These are phyloP conservation scores for Cercospora sojina DNA, from an alignment of 2,329 filamentous ascomycete genomes.

Conservation along the genomic window DNA sequence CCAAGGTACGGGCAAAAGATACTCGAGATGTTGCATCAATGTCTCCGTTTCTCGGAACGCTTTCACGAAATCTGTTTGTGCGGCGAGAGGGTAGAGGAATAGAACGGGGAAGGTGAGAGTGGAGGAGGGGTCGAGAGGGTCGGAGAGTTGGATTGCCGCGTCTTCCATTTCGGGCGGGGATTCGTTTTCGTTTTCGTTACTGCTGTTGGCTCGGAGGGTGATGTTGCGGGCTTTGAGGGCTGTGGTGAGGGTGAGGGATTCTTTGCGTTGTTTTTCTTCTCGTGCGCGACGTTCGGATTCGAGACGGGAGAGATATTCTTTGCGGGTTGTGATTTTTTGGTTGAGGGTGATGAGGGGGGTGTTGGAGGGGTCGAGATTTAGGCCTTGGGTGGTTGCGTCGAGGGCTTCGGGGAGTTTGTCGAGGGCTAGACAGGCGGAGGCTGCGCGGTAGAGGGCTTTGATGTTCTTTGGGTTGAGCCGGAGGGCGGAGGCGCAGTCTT, in stretches of 20 bases:
- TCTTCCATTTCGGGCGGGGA: conserved; percentile 82
- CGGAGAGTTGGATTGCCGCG: conserved; percentile 67
- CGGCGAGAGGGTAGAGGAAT: conserved; percentile 77
- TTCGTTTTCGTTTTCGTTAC: background rate
- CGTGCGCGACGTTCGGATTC: conserved; percentile 58
- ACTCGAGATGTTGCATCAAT: conserved; percentile 73
- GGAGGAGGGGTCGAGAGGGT: conserved; percentile 71
- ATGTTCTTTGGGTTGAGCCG: conserved; percentile 75
- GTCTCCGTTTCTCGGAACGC: conserved; percentile 74
- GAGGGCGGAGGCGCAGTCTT: conserved; percentile 78
- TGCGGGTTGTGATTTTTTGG: conserved; percentile 62
- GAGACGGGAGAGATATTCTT: conserved; percentile 56
- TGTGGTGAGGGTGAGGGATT: conserved; percentile 53
- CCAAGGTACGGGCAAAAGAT: conserved; percentile 89
- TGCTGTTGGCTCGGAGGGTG: conserved; percentile 43
- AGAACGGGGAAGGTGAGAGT: conserved; percentile 74
- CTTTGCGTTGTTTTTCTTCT: conserved; percentile 54
- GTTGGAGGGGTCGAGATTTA: conserved; percentile 71
- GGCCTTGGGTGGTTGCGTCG: conserved; percentile 72
- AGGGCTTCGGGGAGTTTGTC: conserved; percentile 76
- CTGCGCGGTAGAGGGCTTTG: conserved; percentile 88
- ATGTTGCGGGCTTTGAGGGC: conserved; percentile 70
- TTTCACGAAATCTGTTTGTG: conserved; percentile 89
- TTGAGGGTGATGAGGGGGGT: conserved; percentile 62
- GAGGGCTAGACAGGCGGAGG: conserved; percentile 73